Conservation (phyloP, 331 rosid species). For the Saraca asoca region DNA sequence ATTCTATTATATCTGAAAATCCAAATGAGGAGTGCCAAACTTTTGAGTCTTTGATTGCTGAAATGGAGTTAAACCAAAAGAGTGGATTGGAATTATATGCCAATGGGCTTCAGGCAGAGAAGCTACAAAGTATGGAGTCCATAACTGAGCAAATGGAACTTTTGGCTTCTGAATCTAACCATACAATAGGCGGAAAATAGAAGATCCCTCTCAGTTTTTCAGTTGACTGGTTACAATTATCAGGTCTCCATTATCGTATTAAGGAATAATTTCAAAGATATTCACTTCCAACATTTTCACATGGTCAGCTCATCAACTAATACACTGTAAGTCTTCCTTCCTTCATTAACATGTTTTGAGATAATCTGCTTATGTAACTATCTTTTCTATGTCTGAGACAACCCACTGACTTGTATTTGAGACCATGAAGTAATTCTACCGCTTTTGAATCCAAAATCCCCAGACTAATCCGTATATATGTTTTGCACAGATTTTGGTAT, state of each 20-base stretch:
- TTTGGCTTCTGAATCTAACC: constrained; percentile 42
- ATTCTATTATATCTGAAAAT: constrained; percentile 34
- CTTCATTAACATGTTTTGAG: too few species aligned
- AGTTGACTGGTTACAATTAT: constrained; percentile 23
- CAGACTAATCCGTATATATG: too few species aligned
- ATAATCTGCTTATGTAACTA: too few species aligned
- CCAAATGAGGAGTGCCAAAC: constrained; percentile 36
- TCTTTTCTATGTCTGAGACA: too few species aligned
- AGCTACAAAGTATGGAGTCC: constrained; percentile 39
- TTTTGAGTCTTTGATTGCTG: constrained; percentile 49
- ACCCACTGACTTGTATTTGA: too few species aligned
- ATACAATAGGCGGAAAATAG: constrained; percentile 21
- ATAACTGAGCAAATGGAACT: constrained; percentile 50
- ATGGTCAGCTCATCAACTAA: background rate
- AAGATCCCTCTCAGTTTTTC: constrained; percentile 8
- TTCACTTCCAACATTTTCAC: constrained; percentile 32
- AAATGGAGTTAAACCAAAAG: constrained; percentile 51
- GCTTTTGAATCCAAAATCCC: too few species aligned
- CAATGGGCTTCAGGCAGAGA: constrained; percentile 35
- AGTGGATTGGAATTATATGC: constrained; percentile 36
- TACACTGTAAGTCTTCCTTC: too few species aligned
- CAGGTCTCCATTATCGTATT: constrained; percentile 1
- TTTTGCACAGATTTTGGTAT: too few species aligned
- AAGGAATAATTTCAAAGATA: constrained; percentile 5
- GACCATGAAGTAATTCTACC: too few species aligned